These are phyloP conservation scores for Talaromyces stipitatus DNA, from an alignment of 495 filamentous ascomycete species.

Conservation along the genomic window DNA sequence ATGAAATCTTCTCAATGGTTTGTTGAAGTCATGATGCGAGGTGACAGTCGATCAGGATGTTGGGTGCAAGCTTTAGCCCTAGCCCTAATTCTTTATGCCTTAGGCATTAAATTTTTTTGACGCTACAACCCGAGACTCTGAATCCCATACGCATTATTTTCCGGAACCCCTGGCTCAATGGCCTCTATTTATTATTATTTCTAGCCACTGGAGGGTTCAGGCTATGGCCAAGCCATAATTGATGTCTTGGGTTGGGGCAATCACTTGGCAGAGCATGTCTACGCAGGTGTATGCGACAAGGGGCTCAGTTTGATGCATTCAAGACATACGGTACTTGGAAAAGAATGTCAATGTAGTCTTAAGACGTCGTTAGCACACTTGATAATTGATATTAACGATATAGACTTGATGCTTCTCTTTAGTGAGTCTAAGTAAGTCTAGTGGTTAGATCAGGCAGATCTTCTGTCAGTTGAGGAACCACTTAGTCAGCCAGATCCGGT, in stretches of 20 bases:
- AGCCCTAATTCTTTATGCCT: background rate
- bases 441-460: background rate
- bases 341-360: no score
- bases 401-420: no score
- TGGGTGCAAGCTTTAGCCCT: background rate
- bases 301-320: background rate
- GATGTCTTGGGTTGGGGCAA: background rate
- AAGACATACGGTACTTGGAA: background rate
- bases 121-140: no score
- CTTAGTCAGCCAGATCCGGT: background rate
- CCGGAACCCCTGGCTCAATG: background rate
- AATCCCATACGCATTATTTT: background rate
- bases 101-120: background rate
- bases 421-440: no score
- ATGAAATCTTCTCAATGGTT: no score
- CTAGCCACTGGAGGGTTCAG: no score
- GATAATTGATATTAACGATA: no score
- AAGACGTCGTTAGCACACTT: no score
- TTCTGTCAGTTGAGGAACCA: background rate
- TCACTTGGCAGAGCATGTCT: background rate
- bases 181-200: no score
- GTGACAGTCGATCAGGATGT: no score
- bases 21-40: no score
- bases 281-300: background rate
- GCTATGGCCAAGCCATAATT: background rate